Percentiles rank a stretch among this genome's conserved stretches.
Evolutionary conservation across 78 protist genomes (phyloP).

Genomic region (Polysphondylium violaceum): DNA sequence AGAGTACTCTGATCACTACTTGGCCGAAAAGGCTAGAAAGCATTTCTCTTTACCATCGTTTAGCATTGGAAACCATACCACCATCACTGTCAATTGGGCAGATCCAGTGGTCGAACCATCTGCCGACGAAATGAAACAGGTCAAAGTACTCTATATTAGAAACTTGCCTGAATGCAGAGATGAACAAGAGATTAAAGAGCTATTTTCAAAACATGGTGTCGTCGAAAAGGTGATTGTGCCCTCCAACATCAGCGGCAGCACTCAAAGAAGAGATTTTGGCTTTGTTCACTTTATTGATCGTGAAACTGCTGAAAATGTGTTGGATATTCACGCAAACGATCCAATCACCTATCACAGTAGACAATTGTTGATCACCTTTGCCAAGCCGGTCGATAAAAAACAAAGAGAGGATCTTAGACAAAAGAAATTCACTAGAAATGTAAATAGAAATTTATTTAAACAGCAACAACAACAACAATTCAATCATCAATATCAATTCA

Average conservation of each 20-base stretch:
- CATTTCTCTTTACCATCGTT: constrained; percentile 1
- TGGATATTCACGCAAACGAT: background rate
- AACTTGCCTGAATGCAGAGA: constrained; percentile 19
- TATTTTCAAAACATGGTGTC: constrained; percentile 7
- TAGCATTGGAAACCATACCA: constrained; percentile 7
- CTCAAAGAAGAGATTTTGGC: constrained; percentile 47
- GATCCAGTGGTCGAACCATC: constrained; percentile 37
- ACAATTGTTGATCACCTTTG: background rate
- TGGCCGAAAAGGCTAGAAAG: constrained; percentile 57
- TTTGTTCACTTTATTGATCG: constrained; percentile 54
- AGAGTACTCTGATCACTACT: constrained; percentile 50
- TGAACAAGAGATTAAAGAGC: background rate
- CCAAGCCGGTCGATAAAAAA: constrained; percentile 59
- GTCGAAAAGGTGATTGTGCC: constrained; percentile 66
- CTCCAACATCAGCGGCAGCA: background rate
- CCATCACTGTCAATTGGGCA: constrained; percentile 70
- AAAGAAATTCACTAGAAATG: constrained; percentile 11
- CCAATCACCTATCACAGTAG: constrained; percentile 13
- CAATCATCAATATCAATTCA: background rate
- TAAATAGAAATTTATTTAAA: background rate
- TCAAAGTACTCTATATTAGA: constrained; percentile 29
- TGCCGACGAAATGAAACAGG: constrained; percentile 20
- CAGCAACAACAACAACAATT: background rate
- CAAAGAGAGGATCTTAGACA: background rate
- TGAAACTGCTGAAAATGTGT: constrained; percentile 24